These are phyloP conservation scores for Alternaria viburni DNA, from an alignment of 2,329 filamentous ascomycete species.

Conservation along the genomic window DNA sequence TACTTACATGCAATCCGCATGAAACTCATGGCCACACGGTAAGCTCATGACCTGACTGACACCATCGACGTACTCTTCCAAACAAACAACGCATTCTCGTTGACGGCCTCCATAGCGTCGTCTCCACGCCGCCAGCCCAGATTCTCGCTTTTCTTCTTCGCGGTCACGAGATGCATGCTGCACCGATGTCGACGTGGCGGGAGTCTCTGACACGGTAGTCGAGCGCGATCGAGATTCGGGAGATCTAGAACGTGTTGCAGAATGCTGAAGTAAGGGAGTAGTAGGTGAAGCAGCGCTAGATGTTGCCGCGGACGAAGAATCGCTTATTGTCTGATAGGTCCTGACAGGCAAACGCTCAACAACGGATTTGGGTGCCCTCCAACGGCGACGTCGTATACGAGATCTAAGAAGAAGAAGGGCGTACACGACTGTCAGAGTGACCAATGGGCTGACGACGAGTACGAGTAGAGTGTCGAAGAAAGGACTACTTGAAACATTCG, in stretches of 20 bases:
- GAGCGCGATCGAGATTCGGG: constrained; percentile 67
- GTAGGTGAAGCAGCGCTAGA: constrained; percentile 72
- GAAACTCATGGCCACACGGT: constrained; percentile 97
- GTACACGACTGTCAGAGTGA: constrained; percentile 93
- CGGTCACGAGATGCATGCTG: constrained; percentile 39
- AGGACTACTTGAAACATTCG: constrained; percentile 83
- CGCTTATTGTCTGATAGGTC: constrained; percentile 87
- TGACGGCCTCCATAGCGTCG: constrained; percentile 68
- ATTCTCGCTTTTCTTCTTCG: constrained; percentile 60
- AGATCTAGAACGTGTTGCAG: constrained; percentile 28
- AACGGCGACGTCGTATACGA: constrained; percentile 84
- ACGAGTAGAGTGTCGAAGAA: constrained; percentile 98
- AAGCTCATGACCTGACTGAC: constrained; percentile 95
- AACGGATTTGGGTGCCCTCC: constrained; percentile 96
- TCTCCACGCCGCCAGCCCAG: constrained; percentile 59
- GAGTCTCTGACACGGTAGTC: constrained; percentile 67
- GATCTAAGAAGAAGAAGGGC: constrained; percentile 85
- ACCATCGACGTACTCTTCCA: constrained; percentile 95
- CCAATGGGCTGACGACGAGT: constrained; percentile 89
- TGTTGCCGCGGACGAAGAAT: constrained; percentile 64
- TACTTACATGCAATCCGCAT: constrained; percentile 97
- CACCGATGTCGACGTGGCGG: constrained; percentile 44
- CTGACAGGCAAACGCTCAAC: constrained; percentile 94
- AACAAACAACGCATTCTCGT: constrained; percentile 92
- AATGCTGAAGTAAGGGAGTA: constrained; percentile 75